Conservation (phyloP, 257 asterid species). For the Thymus quinquecostatus region DNA sequence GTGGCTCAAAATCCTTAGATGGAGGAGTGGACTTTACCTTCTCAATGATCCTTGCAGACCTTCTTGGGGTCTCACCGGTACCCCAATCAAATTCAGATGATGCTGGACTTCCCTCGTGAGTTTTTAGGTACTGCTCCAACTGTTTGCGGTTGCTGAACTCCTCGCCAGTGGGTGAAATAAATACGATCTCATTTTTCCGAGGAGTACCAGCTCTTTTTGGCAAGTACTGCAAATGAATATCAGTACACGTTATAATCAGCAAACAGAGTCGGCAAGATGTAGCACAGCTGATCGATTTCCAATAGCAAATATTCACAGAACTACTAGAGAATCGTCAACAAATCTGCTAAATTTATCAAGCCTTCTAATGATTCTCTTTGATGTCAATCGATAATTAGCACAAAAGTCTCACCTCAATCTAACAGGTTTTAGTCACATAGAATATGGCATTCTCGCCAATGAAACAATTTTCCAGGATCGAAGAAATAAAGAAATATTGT, state of each 20-base stretch:
- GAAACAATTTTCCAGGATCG: neutral
- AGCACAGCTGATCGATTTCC: neutral
- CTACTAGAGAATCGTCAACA: neutral
- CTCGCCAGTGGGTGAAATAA: slow-evolving; percentile 88
- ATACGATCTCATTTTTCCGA: slow-evolving; percentile 69
- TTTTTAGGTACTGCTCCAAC: slow-evolving; percentile 75
- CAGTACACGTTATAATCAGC: neutral
- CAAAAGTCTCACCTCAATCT: neutral
- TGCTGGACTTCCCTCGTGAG: slow-evolving; percentile 72
- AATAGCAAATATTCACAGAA: neutral
- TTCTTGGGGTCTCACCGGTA: slow-evolving; percentile 91
- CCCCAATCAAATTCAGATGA: slow-evolving; percentile 90
- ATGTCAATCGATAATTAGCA: neutral
- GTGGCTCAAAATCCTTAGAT: slow-evolving; percentile 58
- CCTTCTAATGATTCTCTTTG: neutral
- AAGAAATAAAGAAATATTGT: neutral
- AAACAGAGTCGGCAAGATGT: neutral
- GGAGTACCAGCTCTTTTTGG: slow-evolving; percentile 73
- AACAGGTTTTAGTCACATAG: neutral
- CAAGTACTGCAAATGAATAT: slow-evolving; percentile 50
- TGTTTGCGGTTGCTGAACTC: slow-evolving; percentile 70
- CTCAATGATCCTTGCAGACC: slow-evolving; percentile 90
- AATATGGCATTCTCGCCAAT: neutral
- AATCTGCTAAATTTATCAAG: neutral
- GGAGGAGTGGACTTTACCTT: slow-evolving; percentile 72